A percentile compares a stretch with the other conserved stretches of the same genome.
Conservation (phyloP, 495 filamentous ascomycete genomes). For the Sabuloglossum arenarium region DNA sequence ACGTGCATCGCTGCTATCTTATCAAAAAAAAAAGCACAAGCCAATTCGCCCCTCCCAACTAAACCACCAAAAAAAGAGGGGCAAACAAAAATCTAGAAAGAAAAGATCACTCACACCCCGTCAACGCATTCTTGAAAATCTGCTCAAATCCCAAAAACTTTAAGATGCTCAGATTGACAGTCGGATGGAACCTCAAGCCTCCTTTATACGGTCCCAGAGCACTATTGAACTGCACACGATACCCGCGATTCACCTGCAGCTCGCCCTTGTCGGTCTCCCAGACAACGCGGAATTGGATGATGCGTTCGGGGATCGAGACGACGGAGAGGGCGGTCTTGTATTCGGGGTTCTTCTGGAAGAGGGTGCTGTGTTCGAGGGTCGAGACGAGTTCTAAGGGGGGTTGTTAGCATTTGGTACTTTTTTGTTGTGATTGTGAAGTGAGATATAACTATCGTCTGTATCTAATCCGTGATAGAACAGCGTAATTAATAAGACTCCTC, state of each 20-base stretch:
- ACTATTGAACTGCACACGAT: slow-evolving; percentile 97
- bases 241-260: slow-evolving; percentile 87
- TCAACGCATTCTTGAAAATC: slow-evolving; percentile 99
- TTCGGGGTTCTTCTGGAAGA: slow-evolving; percentile 87
- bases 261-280: slow-evolving; percentile 89
- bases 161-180: slow-evolving; percentile 90
- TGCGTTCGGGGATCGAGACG: slow-evolving; percentile 78
- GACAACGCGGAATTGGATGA: slow-evolving; percentile 91
- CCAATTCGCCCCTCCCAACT: too few species aligned
- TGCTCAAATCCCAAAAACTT: slow-evolving; percentile 99
- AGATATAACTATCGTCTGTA: background rate
- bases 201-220: slow-evolving; percentile 97
- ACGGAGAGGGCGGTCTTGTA: slow-evolving; percentile 79
- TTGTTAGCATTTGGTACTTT: background rate
- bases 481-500: too few species aligned
- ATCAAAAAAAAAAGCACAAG: background rate
- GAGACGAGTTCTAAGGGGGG: slow-evolving; percentile 57
- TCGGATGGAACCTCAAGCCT: slow-evolving; percentile 85
- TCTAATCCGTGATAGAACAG: background rate
- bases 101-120: slow-evolving; percentile 47
- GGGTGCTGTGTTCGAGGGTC: slow-evolving; percentile 78
- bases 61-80: background rate
- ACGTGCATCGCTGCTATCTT: slow-evolving; percentile 4
- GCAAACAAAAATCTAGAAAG: background rate
- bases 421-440: background rate